A percentile compares a stretch with the other conserved stretches of the same genome.
Evolutionary conservation across 768 basidiomycete species (phyloP).

Genomic region (Agrocybe pediades): DNA sequence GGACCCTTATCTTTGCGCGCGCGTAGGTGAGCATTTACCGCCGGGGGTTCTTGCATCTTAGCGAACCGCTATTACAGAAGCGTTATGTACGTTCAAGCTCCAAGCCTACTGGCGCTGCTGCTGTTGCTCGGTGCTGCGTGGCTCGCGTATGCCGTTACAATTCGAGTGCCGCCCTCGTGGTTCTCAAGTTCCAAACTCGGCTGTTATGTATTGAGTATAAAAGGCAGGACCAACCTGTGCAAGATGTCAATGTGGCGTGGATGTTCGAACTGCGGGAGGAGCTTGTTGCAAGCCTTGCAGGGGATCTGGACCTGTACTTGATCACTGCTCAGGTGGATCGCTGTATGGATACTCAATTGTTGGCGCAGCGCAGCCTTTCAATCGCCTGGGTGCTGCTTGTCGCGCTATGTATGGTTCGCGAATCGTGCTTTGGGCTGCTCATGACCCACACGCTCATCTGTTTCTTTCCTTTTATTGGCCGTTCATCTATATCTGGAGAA

Average conservation of each 20-base stretch:
- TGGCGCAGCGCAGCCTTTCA: neutral
- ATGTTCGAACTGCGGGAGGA: neutral
- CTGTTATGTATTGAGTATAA: neutral
- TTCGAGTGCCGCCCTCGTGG: neutral
- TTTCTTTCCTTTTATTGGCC: too few species aligned
- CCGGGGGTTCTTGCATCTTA: too few species aligned
- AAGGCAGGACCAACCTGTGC: neutral
- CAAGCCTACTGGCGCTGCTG: too few species aligned
- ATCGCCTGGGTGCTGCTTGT: neutral
- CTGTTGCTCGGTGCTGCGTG: too few species aligned
- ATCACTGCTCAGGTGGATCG: neutral
- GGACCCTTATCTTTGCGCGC: too few species aligned
- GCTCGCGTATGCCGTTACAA: neutral
- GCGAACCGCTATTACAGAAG: too few species aligned
- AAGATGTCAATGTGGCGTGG: neutral
- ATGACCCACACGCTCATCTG: too few species aligned
- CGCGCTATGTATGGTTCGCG: neutral
- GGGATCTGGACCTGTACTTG: too few species aligned
- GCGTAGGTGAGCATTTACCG: too few species aligned
- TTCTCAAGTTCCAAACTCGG: neutral
- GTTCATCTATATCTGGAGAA: neutral
- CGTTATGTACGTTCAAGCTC: too few species aligned
- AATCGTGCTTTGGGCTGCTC: neutral
- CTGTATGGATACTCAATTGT: too few species aligned
- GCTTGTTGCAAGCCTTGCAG: too few species aligned